Conservation (phyloP, 306 rosid genomes). For the Begonia loranthoides region DNA sequence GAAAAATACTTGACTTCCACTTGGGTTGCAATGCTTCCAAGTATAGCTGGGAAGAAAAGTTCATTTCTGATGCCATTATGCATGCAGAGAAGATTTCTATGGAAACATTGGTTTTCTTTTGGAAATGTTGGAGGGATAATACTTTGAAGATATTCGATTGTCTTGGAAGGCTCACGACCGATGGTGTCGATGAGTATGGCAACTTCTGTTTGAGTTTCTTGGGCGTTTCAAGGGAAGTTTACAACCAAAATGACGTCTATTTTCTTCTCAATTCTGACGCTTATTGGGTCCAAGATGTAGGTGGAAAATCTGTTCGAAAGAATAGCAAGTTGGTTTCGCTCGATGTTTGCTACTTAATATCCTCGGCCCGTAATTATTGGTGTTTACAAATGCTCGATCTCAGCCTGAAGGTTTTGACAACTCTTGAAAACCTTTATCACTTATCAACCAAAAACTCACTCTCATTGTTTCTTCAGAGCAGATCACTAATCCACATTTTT, state of each 20-base stretch:
- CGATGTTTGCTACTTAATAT: constrained; percentile 20
- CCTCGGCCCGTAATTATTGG: constrained; percentile 39
- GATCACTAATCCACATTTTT: constrained; percentile 24
- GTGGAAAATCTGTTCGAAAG: constrained; percentile 15
- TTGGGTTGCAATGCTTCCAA: constrained; percentile 14
- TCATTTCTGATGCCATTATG: constrained; percentile 16
- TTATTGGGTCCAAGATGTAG: constrained; percentile 34
- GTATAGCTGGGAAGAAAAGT: constrained; percentile 27
- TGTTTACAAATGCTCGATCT: constrained; percentile 29
- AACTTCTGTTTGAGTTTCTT: constrained; percentile 40
- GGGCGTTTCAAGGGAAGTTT: constrained; percentile 31
- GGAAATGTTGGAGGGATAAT: constrained; percentile 57
- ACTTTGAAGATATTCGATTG: constrained; percentile 20
- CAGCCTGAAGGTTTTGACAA: constrained; percentile 36
- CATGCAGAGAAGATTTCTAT: constrained; percentile 25
- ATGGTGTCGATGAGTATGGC: constrained; percentile 19
- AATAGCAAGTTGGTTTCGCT: constrained; percentile 25
- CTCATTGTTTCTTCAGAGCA: constrained; percentile 15
- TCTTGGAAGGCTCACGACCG: constrained; percentile 19
- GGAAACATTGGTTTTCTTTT: constrained; percentile 49
- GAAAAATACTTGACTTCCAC: constrained; percentile 54
- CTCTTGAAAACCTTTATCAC: constrained; percentile 24
- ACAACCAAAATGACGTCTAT: constrained; percentile 14
- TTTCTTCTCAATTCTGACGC: constrained; percentile 42
- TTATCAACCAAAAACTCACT: constrained; percentile 6